Evolutionary conservation across 139 green algal genomes (phyloP).

Genomic region (Closterium sp.): DNA sequence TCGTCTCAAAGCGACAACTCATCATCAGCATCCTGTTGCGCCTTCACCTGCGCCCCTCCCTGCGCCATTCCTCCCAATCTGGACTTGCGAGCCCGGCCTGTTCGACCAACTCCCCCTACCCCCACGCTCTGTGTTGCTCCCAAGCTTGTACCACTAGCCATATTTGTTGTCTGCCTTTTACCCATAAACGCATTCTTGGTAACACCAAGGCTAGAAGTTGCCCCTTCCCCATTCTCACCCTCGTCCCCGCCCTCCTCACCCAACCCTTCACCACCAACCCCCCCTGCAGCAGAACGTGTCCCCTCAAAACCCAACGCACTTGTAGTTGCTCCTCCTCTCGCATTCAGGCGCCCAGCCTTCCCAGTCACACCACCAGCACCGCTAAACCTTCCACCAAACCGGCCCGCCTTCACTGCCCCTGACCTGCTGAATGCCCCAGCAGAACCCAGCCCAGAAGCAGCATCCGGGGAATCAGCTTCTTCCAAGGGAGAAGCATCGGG

Average conservation of each 20-base stretch:
- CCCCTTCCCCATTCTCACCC: background rate
- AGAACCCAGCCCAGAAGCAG: background rate
- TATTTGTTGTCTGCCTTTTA: background rate
- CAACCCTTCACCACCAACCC: background rate
- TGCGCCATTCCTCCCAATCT: background rate
- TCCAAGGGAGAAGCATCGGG: background rate
- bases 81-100: background rate
- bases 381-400: background rate
- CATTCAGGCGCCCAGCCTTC: background rate
- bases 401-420: background rate
- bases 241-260: background rate
- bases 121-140: background rate
- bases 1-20: background rate
- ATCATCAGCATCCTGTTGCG: background rate
- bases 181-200: background rate
- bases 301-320: background rate
- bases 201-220: background rate
- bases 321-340: background rate
- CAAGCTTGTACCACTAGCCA: background rate
- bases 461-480: background rate
- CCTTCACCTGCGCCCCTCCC: background rate
- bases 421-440: too few species aligned
- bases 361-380: background rate
- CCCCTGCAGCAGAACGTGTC: background rate
- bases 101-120: background rate